phyloP scores from a whole-genome alignment of 73 alveolate genomes.

The Tetrahymena elliotti region DNA sequence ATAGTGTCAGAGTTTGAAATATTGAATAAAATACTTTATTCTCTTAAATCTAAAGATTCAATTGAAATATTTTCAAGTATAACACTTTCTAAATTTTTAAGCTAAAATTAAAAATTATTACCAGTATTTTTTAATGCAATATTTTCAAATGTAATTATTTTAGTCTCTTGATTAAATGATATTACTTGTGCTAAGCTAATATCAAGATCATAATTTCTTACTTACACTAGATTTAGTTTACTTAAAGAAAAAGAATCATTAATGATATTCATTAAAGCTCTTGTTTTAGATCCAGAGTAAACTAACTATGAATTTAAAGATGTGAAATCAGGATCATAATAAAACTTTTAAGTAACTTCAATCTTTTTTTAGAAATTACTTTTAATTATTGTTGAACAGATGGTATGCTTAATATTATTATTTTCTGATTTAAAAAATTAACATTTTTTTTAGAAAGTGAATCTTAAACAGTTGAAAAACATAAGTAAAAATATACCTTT shows the following conservation, averaged over 20 bases:
- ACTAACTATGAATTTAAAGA: neutral
- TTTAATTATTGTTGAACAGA: too few relatives aligned
- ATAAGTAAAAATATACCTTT: too few relatives aligned
- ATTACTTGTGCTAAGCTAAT: neutral
- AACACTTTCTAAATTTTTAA: neutral
- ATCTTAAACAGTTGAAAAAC: too few relatives aligned
- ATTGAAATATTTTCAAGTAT: neutral
- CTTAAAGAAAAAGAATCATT: neutral
- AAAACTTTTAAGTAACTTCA: neutral
- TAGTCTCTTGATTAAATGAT: neutral
- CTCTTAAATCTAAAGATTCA: too few relatives aligned
- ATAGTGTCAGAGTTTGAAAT: neutral
- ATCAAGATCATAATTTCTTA: neutral
- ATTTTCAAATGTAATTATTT: neutral
- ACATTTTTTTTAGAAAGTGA: too few relatives aligned
- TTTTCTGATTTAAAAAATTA: too few relatives aligned
- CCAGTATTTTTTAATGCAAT: neutral
- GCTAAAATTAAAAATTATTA: too few relatives aligned
- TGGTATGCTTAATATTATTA: too few relatives aligned
- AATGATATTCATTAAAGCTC: neutral
- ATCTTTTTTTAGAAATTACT: too few relatives aligned
- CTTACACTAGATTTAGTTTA: neutral
- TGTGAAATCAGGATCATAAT: neutral
- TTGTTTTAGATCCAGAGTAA: neutral
- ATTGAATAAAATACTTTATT: neutral